These are phyloP conservation scores for Fusarium veterinarium DNA, from an alignment of 2,329 filamentous ascomycete genomes.

Conservation along the genomic window DNA sequence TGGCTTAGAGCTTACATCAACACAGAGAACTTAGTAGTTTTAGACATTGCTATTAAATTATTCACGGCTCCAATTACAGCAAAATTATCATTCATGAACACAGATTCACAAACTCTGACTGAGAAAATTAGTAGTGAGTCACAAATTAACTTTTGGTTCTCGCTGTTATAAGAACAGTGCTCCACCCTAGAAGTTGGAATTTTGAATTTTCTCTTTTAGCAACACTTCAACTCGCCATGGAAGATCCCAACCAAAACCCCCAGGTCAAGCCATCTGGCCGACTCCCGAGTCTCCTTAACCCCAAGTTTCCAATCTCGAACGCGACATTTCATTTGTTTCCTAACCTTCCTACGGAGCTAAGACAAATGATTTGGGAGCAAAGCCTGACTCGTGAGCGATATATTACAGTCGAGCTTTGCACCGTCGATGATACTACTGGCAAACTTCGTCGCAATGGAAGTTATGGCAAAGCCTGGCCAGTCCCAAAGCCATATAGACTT, in stretches of 20 bases:
- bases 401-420: not conserved
- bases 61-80: not conserved
- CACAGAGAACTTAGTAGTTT: no score
- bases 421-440: rapidly evolving
- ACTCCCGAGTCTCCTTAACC: rapidly evolving
- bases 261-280: not conserved
- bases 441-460: no score
- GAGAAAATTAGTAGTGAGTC: not conserved
- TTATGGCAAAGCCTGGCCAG: no score
- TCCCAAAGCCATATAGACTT: rapidly evolving
- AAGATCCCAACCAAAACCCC: not conserved
- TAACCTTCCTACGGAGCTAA: not conserved
- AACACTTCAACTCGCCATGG: not conserved
- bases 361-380: not conserved
- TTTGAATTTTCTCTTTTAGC: rapidly evolving
- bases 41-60: no score
- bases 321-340: not conserved
- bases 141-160: rapidly evolving
- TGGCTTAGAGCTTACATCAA: no score
- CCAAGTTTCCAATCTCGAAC: rapidly evolving
- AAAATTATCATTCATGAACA: not conserved
- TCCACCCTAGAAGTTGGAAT: rapidly evolving
- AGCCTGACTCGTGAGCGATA: not conserved
- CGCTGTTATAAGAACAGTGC: not conserved
- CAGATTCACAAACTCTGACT: not conserved